Percentiles rank a stretch among this genome's conserved stretches.
These are phyloP conservation scores for Daldinia loculata DNA, from an alignment of 495 filamentous ascomycete species.

Conservation along the genomic window DNA sequence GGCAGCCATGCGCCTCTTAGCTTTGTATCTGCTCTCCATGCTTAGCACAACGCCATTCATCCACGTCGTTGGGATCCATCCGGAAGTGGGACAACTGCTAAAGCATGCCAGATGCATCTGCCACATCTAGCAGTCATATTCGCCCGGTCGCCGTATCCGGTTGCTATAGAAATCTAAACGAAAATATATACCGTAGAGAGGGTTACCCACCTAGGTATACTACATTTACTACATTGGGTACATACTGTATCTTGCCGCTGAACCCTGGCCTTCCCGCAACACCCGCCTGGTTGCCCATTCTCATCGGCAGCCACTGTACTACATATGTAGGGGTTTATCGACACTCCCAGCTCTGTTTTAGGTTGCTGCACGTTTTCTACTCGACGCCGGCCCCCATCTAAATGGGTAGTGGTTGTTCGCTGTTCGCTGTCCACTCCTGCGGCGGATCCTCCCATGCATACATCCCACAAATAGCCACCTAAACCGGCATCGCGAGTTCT, in stretches of 20 bases:
- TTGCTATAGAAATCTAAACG: conserved; percentile 37
- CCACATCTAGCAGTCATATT: conserved; percentile 15
- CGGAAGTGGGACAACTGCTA: conserved; percentile 29
- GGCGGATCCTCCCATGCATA: conserved; percentile 33
- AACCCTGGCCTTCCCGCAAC: conserved; percentile 39
- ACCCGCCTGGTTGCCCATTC: conserved; percentile 32
- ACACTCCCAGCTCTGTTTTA: conserved; percentile 38
- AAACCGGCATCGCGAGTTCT: conserved; percentile 37
- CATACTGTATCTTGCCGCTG: conserved; percentile 29
- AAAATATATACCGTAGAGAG: background rate
- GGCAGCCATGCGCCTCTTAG: conserved; percentile 48
- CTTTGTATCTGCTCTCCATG: conserved; percentile 41
- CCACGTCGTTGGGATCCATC: conserved; percentile 46
- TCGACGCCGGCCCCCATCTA: conserved; percentile 29
- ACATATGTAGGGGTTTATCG: conserved; percentile 25
- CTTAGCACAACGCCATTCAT: conserved; percentile 32
- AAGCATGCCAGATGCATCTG: conserved; percentile 45
- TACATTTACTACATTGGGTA: background rate
- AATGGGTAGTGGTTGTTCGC: conserved; percentile 43
- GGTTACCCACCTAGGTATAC: no score
- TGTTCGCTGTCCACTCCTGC: conserved; percentile 35
- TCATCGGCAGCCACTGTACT: conserved; percentile 24
- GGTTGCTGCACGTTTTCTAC: conserved; percentile 34
- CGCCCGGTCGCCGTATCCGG: conserved; percentile 8
- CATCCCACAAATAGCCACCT: conserved; percentile 34